Evolutionary conservation across 1,284 basidiomycete genomes (phyloP).

Genomic region (Malassezia psittaci): DNA sequence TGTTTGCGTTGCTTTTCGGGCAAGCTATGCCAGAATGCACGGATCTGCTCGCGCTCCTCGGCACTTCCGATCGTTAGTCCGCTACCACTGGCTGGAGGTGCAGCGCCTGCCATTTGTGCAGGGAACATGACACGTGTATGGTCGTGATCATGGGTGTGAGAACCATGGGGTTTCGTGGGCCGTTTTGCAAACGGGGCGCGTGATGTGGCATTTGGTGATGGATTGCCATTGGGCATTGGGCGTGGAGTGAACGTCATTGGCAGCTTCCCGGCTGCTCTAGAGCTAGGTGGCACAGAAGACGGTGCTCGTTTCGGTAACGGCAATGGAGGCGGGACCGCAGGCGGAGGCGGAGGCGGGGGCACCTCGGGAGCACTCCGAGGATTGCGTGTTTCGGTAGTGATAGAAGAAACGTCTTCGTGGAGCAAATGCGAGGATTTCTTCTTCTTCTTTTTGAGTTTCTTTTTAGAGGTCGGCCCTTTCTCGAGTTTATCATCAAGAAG

Average conservation of each 20-base stretch:
- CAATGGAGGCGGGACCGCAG: constrained; percentile 48
- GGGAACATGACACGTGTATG: constrained; percentile 11
- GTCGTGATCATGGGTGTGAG: background rate
- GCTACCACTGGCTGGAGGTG: constrained; percentile 52
- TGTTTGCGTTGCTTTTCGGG: constrained; percentile 76
- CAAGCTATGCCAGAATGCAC: constrained; percentile 89
- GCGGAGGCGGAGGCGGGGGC: constrained; percentile 28
- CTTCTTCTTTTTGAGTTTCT: constrained; percentile 52
- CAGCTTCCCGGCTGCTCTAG: constrained; percentile 63
- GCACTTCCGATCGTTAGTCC: constrained; percentile 69
- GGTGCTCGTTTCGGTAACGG: constrained; percentile 6
- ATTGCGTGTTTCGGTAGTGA: constrained; percentile 36
- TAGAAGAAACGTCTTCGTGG: constrained; percentile 26
- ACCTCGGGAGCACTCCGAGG: constrained; percentile 26
- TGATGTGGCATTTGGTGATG: background rate
- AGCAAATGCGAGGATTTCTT: constrained; percentile 50
- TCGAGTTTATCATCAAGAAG: background rate
- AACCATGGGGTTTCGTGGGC: background rate
- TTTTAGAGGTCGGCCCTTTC: constrained; percentile 8
- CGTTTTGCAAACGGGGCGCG: constrained; percentile 5
- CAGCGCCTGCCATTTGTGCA: constrained; percentile 10
- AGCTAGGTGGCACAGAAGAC: constrained; percentile 51
- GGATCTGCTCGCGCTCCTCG: constrained; percentile 90
- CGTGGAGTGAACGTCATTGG: constrained; percentile 54
- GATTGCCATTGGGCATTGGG: constrained; percentile 19